phyloP scores from a whole-genome alignment of 192 early-diverging fungal species.

The Backusella tuberculispora region DNA sequence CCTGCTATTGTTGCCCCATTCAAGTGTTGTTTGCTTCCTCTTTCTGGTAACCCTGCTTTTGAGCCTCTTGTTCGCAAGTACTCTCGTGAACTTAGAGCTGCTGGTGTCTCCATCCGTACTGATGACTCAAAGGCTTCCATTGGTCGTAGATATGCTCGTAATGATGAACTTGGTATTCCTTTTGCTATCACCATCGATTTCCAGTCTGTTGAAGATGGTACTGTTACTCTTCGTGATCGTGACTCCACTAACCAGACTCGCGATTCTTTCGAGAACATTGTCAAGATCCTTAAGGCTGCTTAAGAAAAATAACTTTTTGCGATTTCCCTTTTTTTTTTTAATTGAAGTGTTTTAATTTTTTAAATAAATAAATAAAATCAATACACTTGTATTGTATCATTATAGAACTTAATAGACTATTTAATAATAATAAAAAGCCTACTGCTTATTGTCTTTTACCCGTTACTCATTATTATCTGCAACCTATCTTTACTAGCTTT shows the following conservation, averaged over 20 bases:
- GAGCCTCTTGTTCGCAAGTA: constrained; percentile 64
- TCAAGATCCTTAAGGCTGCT: constrained; percentile 61
- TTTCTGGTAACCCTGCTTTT: constrained; percentile 84
- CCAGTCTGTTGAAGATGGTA: constrained; percentile 91
- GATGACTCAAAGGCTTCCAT: constrained; percentile 91
- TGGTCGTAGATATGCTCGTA: constrained; percentile 95
- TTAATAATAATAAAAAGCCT: too few relatives aligned
- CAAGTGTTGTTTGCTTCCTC: constrained; percentile 91
- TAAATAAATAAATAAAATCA: constrained; percentile 18
- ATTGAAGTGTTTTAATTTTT: constrained; percentile 1
- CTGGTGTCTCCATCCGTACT: constrained; percentile 80
- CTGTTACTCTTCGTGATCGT: constrained; percentile 95
- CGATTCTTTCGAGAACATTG: constrained; percentile 68
- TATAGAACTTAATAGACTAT: not conserved
- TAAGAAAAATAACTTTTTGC: not conserved
- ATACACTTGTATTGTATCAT: not conserved
- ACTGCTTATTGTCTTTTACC: too few relatives aligned
- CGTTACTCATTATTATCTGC: too few relatives aligned
- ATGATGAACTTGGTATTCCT: constrained; percentile 97
- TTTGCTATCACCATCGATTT: constrained; percentile 99
- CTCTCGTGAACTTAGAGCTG: constrained; percentile 70
- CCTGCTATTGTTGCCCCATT: constrained; percentile 90
- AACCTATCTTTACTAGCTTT: too few relatives aligned
- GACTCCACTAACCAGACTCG: constrained; percentile 97
- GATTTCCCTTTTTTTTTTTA: not conserved